Evolutionary conservation across 257 asterid species (phyloP).

Genomic region (Euphrasia confusa): DNA sequence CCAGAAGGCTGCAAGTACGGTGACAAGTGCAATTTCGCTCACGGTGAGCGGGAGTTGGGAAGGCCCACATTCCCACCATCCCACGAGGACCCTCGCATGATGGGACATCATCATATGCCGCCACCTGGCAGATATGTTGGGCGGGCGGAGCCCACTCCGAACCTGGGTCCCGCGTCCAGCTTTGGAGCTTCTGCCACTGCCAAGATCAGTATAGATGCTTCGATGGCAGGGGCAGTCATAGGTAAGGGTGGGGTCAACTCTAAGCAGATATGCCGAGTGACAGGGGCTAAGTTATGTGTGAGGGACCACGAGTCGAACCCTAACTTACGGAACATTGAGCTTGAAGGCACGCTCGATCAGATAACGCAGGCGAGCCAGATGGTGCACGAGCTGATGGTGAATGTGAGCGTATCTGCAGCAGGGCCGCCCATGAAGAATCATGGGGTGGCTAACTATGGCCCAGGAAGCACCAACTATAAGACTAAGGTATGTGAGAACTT

Average conservation of each 20-base stretch:
- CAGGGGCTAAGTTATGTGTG: slow-evolving; percentile 65
- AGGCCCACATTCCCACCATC: slow-evolving; percentile 35
- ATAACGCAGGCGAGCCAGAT: slow-evolving; percentile 74
- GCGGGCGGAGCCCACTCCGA: slow-evolving; percentile 23
- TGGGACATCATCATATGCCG: slow-evolving; percentile 5
- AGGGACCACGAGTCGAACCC: slow-evolving; percentile 67
- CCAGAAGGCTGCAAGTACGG: slow-evolving; percentile 83
- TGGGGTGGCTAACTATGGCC: slow-evolving; percentile 29
- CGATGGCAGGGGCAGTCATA: slow-evolving; percentile 67
- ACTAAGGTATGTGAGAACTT: slow-evolving; percentile 74
- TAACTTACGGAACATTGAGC: slow-evolving; percentile 61
- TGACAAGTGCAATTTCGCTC: slow-evolving; percentile 72
- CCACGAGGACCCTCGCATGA: slow-evolving; percentile 50
- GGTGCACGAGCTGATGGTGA: slow-evolving; percentile 69
- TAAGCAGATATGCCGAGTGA: slow-evolving; percentile 63
- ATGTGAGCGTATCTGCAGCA: slow-evolving; percentile 32
- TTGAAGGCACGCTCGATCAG: slow-evolving; percentile 77
- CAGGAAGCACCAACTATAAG: slow-evolving; percentile 46
- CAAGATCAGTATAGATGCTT: slow-evolving; percentile 74
- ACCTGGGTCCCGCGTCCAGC: slow-evolving; percentile 41
- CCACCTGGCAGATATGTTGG: slow-evolving; percentile 37
- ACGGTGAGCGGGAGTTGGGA: slow-evolving; percentile 76
- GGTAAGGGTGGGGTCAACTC: slow-evolving; percentile 77
- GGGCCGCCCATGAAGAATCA: slow-evolving; percentile 37
- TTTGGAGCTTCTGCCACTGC: slow-evolving; percentile 78